phyloP scores from a whole-genome alignment of 208 protist genomes.

The Angomonas deanei region DNA sequence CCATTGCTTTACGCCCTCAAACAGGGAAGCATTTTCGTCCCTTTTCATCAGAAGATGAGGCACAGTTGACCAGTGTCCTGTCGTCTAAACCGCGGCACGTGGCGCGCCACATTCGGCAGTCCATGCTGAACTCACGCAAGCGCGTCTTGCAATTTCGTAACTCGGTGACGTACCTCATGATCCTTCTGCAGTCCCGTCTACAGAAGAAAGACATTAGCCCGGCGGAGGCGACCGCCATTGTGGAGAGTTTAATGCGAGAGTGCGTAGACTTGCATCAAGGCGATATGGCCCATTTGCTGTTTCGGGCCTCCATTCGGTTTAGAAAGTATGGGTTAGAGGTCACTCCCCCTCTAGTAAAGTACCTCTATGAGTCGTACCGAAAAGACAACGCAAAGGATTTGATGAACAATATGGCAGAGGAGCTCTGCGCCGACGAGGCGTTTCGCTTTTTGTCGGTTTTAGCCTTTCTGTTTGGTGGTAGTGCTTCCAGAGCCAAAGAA shows the following conservation, averaged over 20 bases:
- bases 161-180: constrained; percentile 89
- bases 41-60: constrained; percentile 81
- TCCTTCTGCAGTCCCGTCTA: constrained; percentile 77
- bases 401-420: constrained; percentile 82
- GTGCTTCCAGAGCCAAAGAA: constrained; percentile 22
- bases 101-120: constrained; percentile 77
- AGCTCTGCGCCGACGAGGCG: constrained; percentile 43
- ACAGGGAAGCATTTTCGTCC: constrained; percentile 37
- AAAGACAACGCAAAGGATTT: constrained; percentile 70
- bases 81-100: constrained; percentile 79
- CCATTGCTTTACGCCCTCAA: neutral
- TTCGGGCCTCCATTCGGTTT: constrained; percentile 85
- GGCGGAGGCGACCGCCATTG: constrained; percentile 58
- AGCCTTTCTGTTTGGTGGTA: constrained; percentile 63
- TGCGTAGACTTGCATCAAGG: constrained; percentile 85
- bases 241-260: constrained; percentile 85
- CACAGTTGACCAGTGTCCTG: constrained; percentile 60
- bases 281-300: constrained; percentile 89
- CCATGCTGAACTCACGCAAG: constrained; percentile 66
- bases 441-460: constrained; percentile 64
- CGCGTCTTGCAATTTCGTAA: constrained; percentile 85
- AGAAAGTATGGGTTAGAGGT: constrained; percentile 79
- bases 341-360: constrained; percentile 48
- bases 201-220: constrained; percentile 67
- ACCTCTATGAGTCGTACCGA: constrained; percentile 84